Conservation (phyloP, 768 basidiomycete genomes). For the Suillus decipiens region DNA sequence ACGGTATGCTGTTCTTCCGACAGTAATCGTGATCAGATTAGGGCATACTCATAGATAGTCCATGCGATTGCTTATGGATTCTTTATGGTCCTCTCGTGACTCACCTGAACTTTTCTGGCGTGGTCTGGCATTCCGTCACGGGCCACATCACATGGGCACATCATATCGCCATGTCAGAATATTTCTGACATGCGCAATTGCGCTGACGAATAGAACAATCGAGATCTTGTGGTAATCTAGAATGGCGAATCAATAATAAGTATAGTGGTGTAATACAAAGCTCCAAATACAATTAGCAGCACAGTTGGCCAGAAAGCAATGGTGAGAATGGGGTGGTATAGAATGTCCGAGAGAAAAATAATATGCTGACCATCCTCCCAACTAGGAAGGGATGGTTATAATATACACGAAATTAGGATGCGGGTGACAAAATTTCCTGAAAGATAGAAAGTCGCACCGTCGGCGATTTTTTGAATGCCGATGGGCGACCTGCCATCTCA, state of each 20-base stretch:
- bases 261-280: constrained; percentile 5
- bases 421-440: not conserved
- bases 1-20: constrained; percentile 1
- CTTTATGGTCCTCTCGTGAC: not conserved
- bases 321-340: constrained; percentile 9
- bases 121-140: not conserved
- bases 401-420: constrained; percentile 13
- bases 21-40: not conserved
- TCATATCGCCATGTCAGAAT: not conserved
- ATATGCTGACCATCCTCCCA: constrained; percentile 6
- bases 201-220: not conserved
- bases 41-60: not conserved
- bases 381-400: constrained; percentile 9
- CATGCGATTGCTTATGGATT: not conserved
- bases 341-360: constrained; percentile 2
- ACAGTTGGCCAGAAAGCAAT: not conserved
- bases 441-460: constrained; percentile 19
- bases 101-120: not conserved
- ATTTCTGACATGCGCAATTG: not conserved
- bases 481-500: constrained; percentile 21
- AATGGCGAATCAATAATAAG: constrained; percentile 2
- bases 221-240: constrained; percentile 1
- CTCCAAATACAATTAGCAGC: constrained; percentile 7
- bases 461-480: constrained; percentile 24
- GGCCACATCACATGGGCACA: not conserved